Percentiles rank a stretch among this genome's conserved stretches.
Evolutionary conservation across 1,284 basidiomycete species (phyloP).

Genomic region (Phenoliferia sp.): DNA sequence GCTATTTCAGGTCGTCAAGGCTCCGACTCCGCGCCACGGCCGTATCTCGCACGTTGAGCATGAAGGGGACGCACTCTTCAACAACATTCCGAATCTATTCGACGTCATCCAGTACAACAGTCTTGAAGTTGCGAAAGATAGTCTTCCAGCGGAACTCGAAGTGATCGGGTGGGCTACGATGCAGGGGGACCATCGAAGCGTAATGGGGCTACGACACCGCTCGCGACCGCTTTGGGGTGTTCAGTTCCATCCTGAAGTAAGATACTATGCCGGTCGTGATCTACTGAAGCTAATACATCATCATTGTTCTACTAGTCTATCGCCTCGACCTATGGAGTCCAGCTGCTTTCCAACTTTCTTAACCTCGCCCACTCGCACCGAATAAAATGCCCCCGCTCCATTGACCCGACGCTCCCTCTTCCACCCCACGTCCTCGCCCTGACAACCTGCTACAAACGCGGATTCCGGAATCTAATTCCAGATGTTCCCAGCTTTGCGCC

Average conservation of each 20-base stretch:
- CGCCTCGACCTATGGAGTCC: slow-evolving; percentile 43
- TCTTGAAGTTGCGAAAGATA: slow-evolving; percentile 46
- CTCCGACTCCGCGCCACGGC: slow-evolving; percentile 57
- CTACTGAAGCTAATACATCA: background rate
- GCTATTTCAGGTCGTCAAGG: slow-evolving; percentile 42
- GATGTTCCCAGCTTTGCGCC: slow-evolving; percentile 1
- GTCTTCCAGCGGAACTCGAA: slow-evolving; percentile 46
- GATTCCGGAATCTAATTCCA: background rate
- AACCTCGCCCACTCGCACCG: background rate
- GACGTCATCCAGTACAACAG: slow-evolving; percentile 76
- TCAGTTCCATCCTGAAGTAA: slow-evolving; percentile 90
- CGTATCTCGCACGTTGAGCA: slow-evolving; percentile 67
- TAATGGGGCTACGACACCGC: slow-evolving; percentile 52
- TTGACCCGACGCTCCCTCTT: slow-evolving; percentile 5
- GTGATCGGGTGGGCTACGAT: slow-evolving; percentile 47
- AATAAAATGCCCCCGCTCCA: background rate
- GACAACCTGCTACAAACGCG: slow-evolving; percentile 8
- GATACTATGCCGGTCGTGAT: too few species aligned
- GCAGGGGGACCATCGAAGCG: slow-evolving; percentile 21
- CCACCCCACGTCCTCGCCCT: slow-evolving; percentile 10
- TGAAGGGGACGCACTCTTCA: slow-evolving; percentile 56
- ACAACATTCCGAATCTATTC: slow-evolving; percentile 46
- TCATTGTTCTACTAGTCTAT: slow-evolving; percentile 42
- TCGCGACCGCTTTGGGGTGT: slow-evolving; percentile 81
- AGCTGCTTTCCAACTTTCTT: slow-evolving; percentile 44